Percentiles rank a stretch among this genome's conserved stretches.
Evolutionary conservation across 306 rosid species (phyloP).

Genomic region (Senna tora): DNA sequence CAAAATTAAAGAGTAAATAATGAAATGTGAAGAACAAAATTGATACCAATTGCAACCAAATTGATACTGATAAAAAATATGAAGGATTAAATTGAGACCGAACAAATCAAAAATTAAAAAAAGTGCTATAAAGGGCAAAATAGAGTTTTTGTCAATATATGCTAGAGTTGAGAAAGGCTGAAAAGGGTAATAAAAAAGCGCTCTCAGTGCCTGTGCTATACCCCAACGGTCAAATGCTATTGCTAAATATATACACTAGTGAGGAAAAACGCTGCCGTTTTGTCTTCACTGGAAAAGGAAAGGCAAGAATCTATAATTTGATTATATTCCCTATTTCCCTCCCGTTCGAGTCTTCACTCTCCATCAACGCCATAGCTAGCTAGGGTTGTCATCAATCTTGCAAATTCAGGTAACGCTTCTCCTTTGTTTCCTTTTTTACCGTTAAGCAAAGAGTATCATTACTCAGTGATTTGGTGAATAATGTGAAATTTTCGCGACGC

Average conservation of each 20-base stretch:
- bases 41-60: too few species aligned
- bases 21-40: too few species aligned
- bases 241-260: too few species aligned
- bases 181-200: neutral
- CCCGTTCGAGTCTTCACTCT: neutral
- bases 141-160: too few species aligned
- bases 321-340: slow-evolving; percentile 49
- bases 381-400: slow-evolving; percentile 16
- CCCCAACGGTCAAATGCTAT: slow-evolving; percentile 26
- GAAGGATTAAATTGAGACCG: too few species aligned
- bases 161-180: neutral
- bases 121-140: too few species aligned
- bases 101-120: too few species aligned
- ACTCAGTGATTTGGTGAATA: neutral
- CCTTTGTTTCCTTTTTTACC: neutral
- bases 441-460: neutral
- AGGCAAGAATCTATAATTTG: neutral
- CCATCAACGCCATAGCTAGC: slow-evolving; percentile 4
- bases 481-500: neutral
- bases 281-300: neutral
- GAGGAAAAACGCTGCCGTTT: neutral
- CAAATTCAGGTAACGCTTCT: slow-evolving; percentile 24
- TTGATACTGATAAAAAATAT: too few species aligned
- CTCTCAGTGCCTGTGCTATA: neutral
- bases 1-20: too few species aligned